Evolutionary conservation across 208 protist species (phyloP).

Genomic region (Leptomonas pyrrhocoris): DNA sequence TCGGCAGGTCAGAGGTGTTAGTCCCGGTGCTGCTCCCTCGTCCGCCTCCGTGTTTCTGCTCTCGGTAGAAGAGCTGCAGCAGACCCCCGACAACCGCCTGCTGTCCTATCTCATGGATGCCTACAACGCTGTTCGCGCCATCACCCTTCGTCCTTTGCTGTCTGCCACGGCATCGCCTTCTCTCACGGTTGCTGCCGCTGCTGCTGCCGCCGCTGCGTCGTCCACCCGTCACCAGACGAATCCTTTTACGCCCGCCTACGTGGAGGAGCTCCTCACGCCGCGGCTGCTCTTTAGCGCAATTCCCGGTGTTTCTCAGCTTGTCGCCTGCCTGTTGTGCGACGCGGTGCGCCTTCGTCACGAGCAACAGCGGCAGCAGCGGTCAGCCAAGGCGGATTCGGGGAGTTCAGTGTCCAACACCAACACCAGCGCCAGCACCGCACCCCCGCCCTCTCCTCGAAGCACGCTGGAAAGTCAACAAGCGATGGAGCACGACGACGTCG

Average conservation of each 20-base stretch:
- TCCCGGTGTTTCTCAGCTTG: conserved; percentile 60
- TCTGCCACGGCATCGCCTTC: background rate
- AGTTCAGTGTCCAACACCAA: background rate
- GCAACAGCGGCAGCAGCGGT: conserved; percentile 3
- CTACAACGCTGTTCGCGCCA: conserved; percentile 13
- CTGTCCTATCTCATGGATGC: conserved; percentile 29
- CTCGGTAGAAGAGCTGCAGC: conserved; percentile 25
- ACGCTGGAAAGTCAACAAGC: conserved; percentile 6
- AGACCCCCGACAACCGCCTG: conserved; percentile 28
- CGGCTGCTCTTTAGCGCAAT: conserved; percentile 52
- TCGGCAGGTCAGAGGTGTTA: background rate
- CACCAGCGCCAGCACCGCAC: conserved; percentile 12
- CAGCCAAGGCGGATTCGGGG: background rate
- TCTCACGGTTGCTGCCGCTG: background rate
- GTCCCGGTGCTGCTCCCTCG: background rate
- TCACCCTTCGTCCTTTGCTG: conserved; percentile 6
- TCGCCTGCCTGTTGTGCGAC: conserved; percentile 69
- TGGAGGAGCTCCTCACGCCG: conserved; percentile 49
- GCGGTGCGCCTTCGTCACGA: conserved; percentile 44
- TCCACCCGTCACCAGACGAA: conserved; percentile 6
- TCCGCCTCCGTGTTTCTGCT: background rate
- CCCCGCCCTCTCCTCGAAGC: background rate
- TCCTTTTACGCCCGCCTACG: conserved; percentile 36
- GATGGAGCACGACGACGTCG: conserved; percentile 10
- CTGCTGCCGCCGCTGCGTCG: conserved; percentile 1